Base-by-base conservation (phyloP, 2,329 filamentous ascomycete genomes). In the Chrysoporthe puriensis region DNA sequence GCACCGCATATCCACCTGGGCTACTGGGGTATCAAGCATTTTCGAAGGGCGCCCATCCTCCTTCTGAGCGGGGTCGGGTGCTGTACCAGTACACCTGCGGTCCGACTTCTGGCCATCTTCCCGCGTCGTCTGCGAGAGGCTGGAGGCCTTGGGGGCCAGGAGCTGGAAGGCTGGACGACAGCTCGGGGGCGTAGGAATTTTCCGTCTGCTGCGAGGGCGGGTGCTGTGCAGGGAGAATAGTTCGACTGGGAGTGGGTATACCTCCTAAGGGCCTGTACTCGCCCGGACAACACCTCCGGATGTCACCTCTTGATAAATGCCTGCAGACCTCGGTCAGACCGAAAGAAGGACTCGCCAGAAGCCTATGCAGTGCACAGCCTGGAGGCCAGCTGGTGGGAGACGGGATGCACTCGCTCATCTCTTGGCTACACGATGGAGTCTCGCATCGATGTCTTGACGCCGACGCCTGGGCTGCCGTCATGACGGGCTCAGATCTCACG, bases 271-370 rank as follows among this genome's bases (percentile, higher is more conserved):
- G 50, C 21, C 50, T 54, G 50, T 54, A 54, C 50, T 32, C 32
- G 50, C 32, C 50, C 50, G 50, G 50, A 54, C 14, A 54, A 54
- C 26, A 54, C 50, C 26, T 54, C 50, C 21, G 50, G 21, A 54
- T 54, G 50, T 54, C 50, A 54, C 50, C 50, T 34, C 21, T 54
- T 54, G 50, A 54, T 54, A 54, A 54, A 54, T 54, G 50, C 50
- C 50, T 54, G 50, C 50, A 54, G 50, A 54, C 50, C 50, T 54
- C 50, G 50, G 50, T 54, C 50, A 54, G 50, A 54, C 50, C 50
- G 50, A 54, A 16, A 54, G 50, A 54, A 32, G 26, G 26, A 26
- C 50, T 54, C 50, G 32, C 26, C 50, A 54, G 32, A 54, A 14
- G 2, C 1, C 2, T 16, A 54, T 54, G 50, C 21, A 16, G 13